phyloP scores from a whole-genome alignment of 164 flowering plant genomes.

The Aristolochia contorta region DNA sequence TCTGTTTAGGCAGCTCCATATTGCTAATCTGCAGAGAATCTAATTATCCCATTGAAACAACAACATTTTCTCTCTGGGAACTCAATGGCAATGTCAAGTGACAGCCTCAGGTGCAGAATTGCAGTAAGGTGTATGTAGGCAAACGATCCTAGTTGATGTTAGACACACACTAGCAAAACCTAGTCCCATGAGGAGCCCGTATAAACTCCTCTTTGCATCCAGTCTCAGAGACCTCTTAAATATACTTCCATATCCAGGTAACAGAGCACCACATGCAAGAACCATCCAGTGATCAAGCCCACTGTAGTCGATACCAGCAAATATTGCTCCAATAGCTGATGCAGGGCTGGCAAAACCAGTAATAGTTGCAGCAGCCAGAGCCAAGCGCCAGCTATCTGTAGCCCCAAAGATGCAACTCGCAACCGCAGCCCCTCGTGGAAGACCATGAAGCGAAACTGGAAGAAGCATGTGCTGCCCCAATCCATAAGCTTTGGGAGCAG shows the following conservation, averaged over 20 bases:
- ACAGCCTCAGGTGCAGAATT: slow-evolving; percentile 97
- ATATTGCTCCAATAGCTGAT: slow-evolving; percentile 87
- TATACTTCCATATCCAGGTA: slow-evolving; percentile 59
- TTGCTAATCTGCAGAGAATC: too few relatives aligned
- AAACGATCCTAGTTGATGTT: slow-evolving; percentile 64
- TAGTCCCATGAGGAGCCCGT: slow-evolving; percentile 52
- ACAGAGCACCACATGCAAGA: slow-evolving; percentile 74
- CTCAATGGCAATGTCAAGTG: slow-evolving; percentile 23
- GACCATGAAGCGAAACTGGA: slow-evolving; percentile 84
- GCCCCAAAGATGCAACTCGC: slow-evolving; percentile 90
- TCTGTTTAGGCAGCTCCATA: too few relatives aligned
- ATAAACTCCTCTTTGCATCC: slow-evolving; percentile 40
- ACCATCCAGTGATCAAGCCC: slow-evolving; percentile 85
- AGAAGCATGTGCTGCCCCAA: slow-evolving; percentile 89
- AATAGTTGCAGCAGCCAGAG: slow-evolving; percentile 67
- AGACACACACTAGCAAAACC: slow-evolving; percentile 59
- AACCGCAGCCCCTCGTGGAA: slow-evolving; percentile 94
- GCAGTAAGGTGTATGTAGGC: slow-evolving; percentile 90
- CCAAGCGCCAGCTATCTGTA: slow-evolving; percentile 78
- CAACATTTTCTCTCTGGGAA: too few relatives aligned
- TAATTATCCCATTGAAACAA: too few relatives aligned
- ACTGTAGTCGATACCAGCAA: slow-evolving; percentile 79
- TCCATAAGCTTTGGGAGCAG: slow-evolving; percentile 96
- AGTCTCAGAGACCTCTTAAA: slow-evolving; percentile 44
- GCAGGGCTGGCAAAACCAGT: slow-evolving; percentile 72